These are phyloP conservation scores for Niveomyces coronatus DNA, from an alignment of 2,329 filamentous ascomycete genomes.

Conservation along the genomic window DNA sequence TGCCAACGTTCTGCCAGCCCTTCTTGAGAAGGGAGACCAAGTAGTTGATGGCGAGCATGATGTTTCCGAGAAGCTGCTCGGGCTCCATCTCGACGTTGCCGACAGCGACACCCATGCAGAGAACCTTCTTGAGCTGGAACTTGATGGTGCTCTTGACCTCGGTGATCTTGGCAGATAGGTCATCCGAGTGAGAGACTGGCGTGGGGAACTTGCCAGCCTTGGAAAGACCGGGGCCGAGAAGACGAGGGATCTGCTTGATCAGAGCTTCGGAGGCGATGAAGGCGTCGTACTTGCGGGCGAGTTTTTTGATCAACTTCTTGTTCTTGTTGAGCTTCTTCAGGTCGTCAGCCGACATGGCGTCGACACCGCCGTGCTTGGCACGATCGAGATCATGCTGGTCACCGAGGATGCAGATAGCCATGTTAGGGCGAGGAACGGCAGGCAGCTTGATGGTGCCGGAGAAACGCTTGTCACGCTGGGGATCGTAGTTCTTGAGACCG, in stretches of 20 bases:
- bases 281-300: slow-evolving; percentile 99
- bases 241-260: slow-evolving; percentile 99
- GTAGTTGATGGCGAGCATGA: slow-evolving; percentile 99
- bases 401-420: slow-evolving; percentile 71
- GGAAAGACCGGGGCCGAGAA: slow-evolving; percentile 95
- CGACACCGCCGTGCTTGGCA: slow-evolving; percentile 97
- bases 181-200: slow-evolving; percentile 92
- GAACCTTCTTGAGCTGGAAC: slow-evolving; percentile 99
- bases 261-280: slow-evolving; percentile 95
- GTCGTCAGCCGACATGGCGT: slow-evolving; percentile 97
- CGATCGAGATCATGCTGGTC: slow-evolving; percentile 96
- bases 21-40: slow-evolving; percentile 99
- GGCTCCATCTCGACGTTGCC: slow-evolving; percentile 96
- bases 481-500: slow-evolving; percentile 98
- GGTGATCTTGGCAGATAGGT: slow-evolving; percentile 89
- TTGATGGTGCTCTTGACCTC: slow-evolving; percentile 99
- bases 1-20: slow-evolving; percentile 99
- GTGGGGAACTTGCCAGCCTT: slow-evolving; percentile 99
- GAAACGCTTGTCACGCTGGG: slow-evolving; percentile 99
- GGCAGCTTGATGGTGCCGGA: slow-evolving; percentile 96
- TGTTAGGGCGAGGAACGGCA: slow-evolving; percentile 79
- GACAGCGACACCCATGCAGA: slow-evolving; percentile 99
- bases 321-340: slow-evolving; percentile 99
- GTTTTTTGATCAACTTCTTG: slow-evolving; percentile 99
- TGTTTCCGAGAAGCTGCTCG: slow-evolving; percentile 95